Evolutionary conservation across 352 stramenopile species (phyloP).

Genomic region (Pythium sp.): DNA sequence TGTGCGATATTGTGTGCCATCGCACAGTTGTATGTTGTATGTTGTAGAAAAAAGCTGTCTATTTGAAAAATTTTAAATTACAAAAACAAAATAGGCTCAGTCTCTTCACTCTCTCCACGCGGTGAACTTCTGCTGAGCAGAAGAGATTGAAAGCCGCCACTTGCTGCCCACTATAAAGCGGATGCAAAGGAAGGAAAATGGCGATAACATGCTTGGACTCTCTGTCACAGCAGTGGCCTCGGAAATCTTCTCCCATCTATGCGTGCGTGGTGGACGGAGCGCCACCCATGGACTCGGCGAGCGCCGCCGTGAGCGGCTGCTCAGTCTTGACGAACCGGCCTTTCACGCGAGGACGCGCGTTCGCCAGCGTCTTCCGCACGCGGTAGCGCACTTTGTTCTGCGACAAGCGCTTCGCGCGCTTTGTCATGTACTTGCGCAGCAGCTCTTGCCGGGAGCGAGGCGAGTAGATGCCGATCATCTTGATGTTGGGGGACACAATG

Average conservation of each 20-base stretch:
- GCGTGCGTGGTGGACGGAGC: background rate
- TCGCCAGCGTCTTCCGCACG: conserved; percentile 79
- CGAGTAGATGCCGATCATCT: conserved; percentile 72
- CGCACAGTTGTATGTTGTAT: too few relatives aligned
- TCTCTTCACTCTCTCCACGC: too few relatives aligned
- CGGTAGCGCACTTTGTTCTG: conserved; percentile 78
- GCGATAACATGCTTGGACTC: background rate
- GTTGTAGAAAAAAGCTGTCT: too few relatives aligned
- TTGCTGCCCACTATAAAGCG: background rate
- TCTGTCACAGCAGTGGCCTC: background rate
- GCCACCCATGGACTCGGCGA: conserved; percentile 34
- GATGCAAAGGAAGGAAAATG: background rate
- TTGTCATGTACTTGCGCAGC: conserved; percentile 78
- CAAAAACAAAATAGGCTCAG: too few relatives aligned
- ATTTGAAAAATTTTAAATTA: too few relatives aligned
- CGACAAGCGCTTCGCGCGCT: conserved; percentile 66
- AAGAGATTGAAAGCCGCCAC: too few relatives aligned
- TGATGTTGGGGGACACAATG: conserved; percentile 20
- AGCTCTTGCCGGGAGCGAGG: conserved; percentile 59
- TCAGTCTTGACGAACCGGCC: conserved; percentile 84
- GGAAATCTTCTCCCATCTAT: background rate
- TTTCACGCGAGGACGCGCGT: conserved; percentile 73
- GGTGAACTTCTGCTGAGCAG: too few relatives aligned
- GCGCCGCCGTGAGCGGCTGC: conserved; percentile 66
- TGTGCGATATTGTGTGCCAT: too few relatives aligned